These are phyloP conservation scores for Pilobolus umbonatus DNA, from an alignment of 192 early-diverging fungal genomes.

Conservation along the genomic window DNA sequence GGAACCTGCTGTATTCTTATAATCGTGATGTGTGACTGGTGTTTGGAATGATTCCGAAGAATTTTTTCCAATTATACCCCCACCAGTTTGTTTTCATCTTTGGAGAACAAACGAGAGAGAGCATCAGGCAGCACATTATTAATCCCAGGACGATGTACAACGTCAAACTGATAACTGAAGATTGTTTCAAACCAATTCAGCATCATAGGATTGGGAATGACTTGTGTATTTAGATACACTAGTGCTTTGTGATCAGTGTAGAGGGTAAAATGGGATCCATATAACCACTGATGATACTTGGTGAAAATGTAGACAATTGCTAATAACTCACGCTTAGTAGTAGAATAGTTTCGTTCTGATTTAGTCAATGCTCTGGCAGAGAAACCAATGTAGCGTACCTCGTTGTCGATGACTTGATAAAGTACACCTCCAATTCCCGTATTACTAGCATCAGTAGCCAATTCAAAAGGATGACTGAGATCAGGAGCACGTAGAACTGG, in stretches of 20 bases:
- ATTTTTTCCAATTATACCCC: too few relatives aligned
- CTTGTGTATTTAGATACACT: constrained; percentile 23
- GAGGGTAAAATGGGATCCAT: constrained; percentile 28
- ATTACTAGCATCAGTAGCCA: constrained; percentile 37
- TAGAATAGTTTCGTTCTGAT: constrained; percentile 32
- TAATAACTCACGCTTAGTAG: too few relatives aligned
- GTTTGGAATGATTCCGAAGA: too few relatives aligned
- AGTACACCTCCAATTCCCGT: constrained; percentile 32
- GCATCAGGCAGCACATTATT: constrained; percentile 28
- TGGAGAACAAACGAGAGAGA: constrained; percentile 19
- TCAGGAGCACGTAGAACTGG: constrained; percentile 23
- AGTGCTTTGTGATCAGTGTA: constrained; percentile 36
- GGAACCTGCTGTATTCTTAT: too few relatives aligned
- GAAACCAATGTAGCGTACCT: too few relatives aligned
- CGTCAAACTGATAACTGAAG: constrained; percentile 19
- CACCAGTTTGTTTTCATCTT: background rate
- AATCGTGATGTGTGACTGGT: too few relatives aligned
- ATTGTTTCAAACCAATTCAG: constrained; percentile 27
- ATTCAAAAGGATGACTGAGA: constrained; percentile 17
- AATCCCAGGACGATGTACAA: constrained; percentile 20
- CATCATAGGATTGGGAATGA: constrained; percentile 14
- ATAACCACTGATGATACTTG: constrained; percentile 33
- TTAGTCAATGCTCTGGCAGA: too few relatives aligned
- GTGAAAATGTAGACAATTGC: too few relatives aligned
- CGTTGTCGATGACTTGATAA: too few relatives aligned